Evolutionary conservation across 805 yeast genomes (phyloP), one percentile per base, ranked within the genome.

Genomic region (Wickerhamomyces canadensis): DNA sequence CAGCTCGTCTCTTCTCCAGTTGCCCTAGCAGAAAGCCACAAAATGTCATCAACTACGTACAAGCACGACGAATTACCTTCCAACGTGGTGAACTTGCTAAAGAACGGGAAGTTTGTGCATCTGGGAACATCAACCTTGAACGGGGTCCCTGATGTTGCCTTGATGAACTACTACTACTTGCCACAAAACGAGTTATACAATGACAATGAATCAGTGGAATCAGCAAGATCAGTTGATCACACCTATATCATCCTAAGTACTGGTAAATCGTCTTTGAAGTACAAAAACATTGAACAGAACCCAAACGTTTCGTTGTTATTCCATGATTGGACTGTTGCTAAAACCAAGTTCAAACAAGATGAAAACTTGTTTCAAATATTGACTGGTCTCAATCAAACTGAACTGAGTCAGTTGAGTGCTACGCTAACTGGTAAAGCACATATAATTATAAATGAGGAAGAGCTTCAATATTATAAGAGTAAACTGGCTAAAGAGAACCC

Each of bases 261-360:
- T 1, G 79, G 80, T 2, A 74, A 71, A 40, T 62, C 72, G 37
- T 86, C 97, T 9, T 76, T 77, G 41, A 91, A 89, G 61, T 85
- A 72, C 58, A 61, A 69, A 25, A 89, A 91, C 60, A 74, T 91
- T 35, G 44, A 58, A 12, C 60, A 61, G 27, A 91, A 91, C 55
- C 88, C 91, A 8, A 70, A 75, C 29, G 96, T 91, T 6, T 82
- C 96, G 0, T 57, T 91, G 31, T 67, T 91, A 42, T 77, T 91
- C 30, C 98, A 91, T 56, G 98, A 91, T 52, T 89, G 96, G 96
- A 74, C 83, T 13, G 72, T 86, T 1, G 76, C 83, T 4, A 70
- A 71, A 50, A 59, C 63, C 27, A 56, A 61, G n/a, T 55, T 60
- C 14, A 52, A 56, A 23, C 42, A 47, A 19, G 55, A 56, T n/a